phyloP scores from a whole-genome alignment of 805 yeast genomes.

The Candida stauntonica region DNA sequence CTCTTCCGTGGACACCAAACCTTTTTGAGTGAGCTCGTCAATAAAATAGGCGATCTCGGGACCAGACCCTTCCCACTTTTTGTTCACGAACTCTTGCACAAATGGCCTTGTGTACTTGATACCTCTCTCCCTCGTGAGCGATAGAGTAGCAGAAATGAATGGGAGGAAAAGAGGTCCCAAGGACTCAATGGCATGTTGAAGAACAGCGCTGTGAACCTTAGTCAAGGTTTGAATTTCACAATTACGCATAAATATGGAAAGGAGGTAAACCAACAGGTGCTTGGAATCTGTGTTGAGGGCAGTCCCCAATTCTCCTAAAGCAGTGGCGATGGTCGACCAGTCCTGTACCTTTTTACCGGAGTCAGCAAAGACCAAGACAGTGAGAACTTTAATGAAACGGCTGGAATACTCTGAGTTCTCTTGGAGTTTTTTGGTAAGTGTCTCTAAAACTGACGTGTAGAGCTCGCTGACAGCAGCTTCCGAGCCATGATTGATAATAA shows the following conservation, averaged over 20 bases:
- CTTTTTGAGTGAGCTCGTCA: conserved; percentile 31
- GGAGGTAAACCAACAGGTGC: conserved; percentile 37
- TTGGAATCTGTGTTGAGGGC: conserved; percentile 4
- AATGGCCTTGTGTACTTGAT: conserved; percentile 39
- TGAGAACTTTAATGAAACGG: conserved; percentile 33
- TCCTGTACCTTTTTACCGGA: conserved; percentile 59
- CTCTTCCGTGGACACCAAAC: conserved; percentile 17
- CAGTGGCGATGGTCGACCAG: too few relatives aligned
- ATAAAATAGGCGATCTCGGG: conserved; percentile 40
- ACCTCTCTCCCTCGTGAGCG: conserved; percentile 40
- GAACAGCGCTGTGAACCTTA: conserved; percentile 40
- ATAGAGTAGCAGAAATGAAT: conserved; percentile 44
- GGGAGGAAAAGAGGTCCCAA: conserved; percentile 36
- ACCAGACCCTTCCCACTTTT: conserved; percentile 34
- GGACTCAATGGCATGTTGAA: conserved; percentile 36
- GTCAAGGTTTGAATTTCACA: conserved; percentile 45
- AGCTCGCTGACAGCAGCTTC: conserved; percentile 42
- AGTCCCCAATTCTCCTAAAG: conserved; percentile 1
- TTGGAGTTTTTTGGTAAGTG: conserved; percentile 18
- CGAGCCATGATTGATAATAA: conserved; percentile 49
- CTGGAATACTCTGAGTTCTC: conserved; percentile 11
- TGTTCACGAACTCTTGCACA: conserved; percentile 45
- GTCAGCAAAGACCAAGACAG: conserved; percentile 57
- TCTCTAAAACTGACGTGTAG: conserved; percentile 33
- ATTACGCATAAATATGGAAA: conserved; percentile 51